Percentiles rank a stretch among this genome's conserved stretches.
These are phyloP conservation scores for Linnemannia hyalina DNA, from an alignment of 192 early-diverging fungal species.

Conservation along the genomic window DNA sequence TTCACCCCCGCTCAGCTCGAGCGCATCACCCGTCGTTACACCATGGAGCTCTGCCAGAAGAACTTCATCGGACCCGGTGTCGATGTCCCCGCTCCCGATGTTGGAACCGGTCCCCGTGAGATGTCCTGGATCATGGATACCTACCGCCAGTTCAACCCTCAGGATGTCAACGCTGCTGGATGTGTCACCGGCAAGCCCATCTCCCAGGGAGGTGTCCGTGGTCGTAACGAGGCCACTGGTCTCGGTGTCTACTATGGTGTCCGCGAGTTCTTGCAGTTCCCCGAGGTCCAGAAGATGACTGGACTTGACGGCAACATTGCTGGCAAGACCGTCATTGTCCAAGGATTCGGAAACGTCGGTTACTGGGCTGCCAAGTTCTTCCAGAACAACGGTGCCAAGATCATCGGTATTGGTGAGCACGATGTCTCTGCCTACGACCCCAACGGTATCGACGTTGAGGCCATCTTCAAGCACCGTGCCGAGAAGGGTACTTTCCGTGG, in stretches of 20 bases:
- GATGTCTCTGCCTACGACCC: constrained; percentile 75
- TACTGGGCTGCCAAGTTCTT: constrained; percentile 91
- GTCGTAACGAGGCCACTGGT: constrained; percentile 87
- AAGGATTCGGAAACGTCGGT: constrained; percentile 91
- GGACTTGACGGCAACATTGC: constrained; percentile 72
- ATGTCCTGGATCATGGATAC: constrained; percentile 93
- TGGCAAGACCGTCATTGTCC: constrained; percentile 77
- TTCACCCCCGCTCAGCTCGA: constrained; percentile 82
- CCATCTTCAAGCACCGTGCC: constrained; percentile 72
- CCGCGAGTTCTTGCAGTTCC: constrained; percentile 83
- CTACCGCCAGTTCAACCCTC: constrained; percentile 85
- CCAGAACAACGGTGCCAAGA: constrained; percentile 83
- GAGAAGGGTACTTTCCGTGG: constrained; percentile 79
- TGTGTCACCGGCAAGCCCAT: constrained; percentile 90
- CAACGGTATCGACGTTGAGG: constrained; percentile 76
- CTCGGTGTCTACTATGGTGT: constrained; percentile 88
- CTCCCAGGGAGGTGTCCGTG: constrained; percentile 84
- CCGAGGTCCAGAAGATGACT: constrained; percentile 81
- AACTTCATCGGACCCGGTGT: constrained; percentile 87
- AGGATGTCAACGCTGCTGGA: constrained; percentile 84
- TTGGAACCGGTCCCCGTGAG: constrained; percentile 83
- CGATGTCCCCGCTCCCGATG: constrained; percentile 89
- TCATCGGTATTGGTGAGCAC: constrained; percentile 81
- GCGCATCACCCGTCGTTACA: constrained; percentile 87
- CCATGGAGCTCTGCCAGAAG: constrained; percentile 88